These are phyloP conservation scores for Naganishia sp. DNA, from an alignment of 1,284 basidiomycete genomes.

Conservation along the genomic window DNA sequence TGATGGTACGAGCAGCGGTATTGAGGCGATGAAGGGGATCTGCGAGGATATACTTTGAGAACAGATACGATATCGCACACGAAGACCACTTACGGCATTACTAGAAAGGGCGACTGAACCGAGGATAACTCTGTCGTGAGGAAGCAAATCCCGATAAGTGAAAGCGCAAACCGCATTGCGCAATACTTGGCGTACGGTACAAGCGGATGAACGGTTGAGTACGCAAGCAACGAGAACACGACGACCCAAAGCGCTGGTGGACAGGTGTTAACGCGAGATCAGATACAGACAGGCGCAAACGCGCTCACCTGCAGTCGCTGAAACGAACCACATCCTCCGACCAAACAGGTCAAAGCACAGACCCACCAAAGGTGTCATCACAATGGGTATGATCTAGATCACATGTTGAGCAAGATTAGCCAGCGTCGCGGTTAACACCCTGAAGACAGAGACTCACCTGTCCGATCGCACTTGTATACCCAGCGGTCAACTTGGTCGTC, in stretches of 20 bases:
- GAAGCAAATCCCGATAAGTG: not conserved
- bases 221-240: constrained; percentile 53
- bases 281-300: not conserved
- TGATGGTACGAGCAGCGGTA: constrained; percentile 53
- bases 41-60: not conserved
- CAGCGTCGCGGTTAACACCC: not conserved
- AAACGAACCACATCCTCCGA: constrained; percentile 45
- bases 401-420: not conserved
- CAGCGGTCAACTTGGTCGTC: constrained; percentile 50
- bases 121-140: constrained; percentile 43
- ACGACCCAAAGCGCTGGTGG: constrained; percentile 46
- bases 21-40: constrained; percentile 52
- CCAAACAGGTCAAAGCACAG: constrained; percentile 49
- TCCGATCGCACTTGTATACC: constrained; percentile 46
- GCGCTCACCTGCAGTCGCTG: constrained; percentile 20
- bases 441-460: not conserved
- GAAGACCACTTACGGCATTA: constrained; percentile 40
- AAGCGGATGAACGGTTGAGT: constrained; percentile 52
- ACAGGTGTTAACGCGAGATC: not conserved
- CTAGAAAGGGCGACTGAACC: constrained; percentile 50
- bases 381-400: constrained; percentile 52
- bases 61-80: not conserved
- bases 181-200: constrained; percentile 36
- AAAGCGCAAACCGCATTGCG: not conserved
- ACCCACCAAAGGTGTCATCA: constrained; percentile 53